Evolutionary conservation across 2,329 filamentous ascomycete species (phyloP).

Genomic region (Aureobasidium sp.): DNA sequence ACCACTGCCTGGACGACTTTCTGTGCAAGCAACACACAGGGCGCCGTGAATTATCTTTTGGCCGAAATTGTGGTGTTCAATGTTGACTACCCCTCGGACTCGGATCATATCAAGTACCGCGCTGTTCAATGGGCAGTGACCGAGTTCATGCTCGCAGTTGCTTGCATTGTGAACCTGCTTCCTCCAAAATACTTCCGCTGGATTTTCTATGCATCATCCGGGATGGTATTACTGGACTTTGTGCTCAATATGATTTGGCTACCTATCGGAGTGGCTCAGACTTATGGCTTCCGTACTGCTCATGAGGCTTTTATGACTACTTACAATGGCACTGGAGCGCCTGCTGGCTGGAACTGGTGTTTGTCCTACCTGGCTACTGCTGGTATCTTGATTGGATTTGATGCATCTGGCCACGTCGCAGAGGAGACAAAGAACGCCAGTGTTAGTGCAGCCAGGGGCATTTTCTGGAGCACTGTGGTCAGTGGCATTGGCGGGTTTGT

Average conservation of each 20-base stretch:
- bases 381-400: slow-evolving; percentile 54
- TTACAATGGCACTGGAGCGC: slow-evolving; percentile 45
- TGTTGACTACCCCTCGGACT: slow-evolving; percentile 45
- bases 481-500: slow-evolving; percentile 50
- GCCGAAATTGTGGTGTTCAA: slow-evolving; percentile 52
- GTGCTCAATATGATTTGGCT: slow-evolving; percentile 55
- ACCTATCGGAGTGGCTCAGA: slow-evolving; percentile 49
- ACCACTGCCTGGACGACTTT: slow-evolving; percentile 55
- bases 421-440: slow-evolving; percentile 56
- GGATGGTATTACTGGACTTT: slow-evolving; percentile 51
- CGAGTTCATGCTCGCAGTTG: slow-evolving; percentile 35
- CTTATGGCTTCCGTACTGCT: slow-evolving; percentile 51
- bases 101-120: slow-evolving; percentile 48
- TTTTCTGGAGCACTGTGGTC: slow-evolving; percentile 54
- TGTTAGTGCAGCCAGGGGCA: slow-evolving; percentile 48
- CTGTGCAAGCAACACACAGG: slow-evolving; percentile 30
- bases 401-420: slow-evolving; percentile 54
- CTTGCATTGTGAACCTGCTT: slow-evolving; percentile 34
- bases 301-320: slow-evolving; percentile 55
- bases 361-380: slow-evolving; percentile 55
- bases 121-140: slow-evolving; percentile 56
- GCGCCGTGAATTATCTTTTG: slow-evolving; percentile 34
- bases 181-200: slow-evolving; percentile 38
- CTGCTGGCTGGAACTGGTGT: slow-evolving; percentile 57
- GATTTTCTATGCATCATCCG: slow-evolving; percentile 46